phyloP scores from a whole-genome alignment of 2,329 filamentous ascomycete species.

The Davidsoniella eucalypti region DNA sequence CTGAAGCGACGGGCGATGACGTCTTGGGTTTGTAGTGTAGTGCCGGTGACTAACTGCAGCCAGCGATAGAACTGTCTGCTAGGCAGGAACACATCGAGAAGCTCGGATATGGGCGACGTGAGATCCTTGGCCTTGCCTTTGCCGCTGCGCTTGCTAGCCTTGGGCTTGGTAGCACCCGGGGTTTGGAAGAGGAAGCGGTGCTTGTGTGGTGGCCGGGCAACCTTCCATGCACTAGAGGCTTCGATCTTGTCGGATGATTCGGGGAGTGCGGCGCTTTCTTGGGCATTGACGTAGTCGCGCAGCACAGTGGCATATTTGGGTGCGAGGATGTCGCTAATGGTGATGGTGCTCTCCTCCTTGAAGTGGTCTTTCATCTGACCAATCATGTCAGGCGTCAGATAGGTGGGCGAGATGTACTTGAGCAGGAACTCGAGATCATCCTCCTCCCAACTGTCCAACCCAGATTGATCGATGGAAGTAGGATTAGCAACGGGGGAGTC shows the following conservation, averaged over 20 bases:
- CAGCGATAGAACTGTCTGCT: slow-evolving; percentile 78
- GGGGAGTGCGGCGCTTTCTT: slow-evolving; percentile 36
- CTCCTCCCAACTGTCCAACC: slow-evolving; percentile 49
- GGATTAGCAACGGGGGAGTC: slow-evolving; percentile 57
- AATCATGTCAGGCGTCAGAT: slow-evolving; percentile 80
- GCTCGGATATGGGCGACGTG: slow-evolving; percentile 49
- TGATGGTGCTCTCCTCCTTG: slow-evolving; percentile 66
- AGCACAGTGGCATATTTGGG: slow-evolving; percentile 60
- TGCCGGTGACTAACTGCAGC: slow-evolving; percentile 68
- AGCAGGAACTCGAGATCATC: slow-evolving; percentile 78
- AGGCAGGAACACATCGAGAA: slow-evolving; percentile 69
- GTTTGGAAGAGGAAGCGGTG: slow-evolving; percentile 75
- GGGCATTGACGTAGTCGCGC: slow-evolving; percentile 50
- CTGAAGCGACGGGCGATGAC: slow-evolving; percentile 77
- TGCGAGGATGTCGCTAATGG: slow-evolving; percentile 61
- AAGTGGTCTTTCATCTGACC: slow-evolving; percentile 70
- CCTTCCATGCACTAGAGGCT: slow-evolving; percentile 46
- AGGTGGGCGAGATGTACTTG: slow-evolving; percentile 77
- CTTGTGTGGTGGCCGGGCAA: slow-evolving; percentile 84
- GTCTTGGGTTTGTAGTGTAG: slow-evolving; percentile 56
- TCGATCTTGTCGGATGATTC: slow-evolving; percentile 39
- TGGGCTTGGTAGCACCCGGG: slow-evolving; percentile 21
- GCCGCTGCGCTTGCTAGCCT: slow-evolving; percentile 19
- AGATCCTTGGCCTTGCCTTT: slow-evolving; percentile 7
- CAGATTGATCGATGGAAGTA: slow-evolving; percentile 26